phyloP scores from a whole-genome alignment of 164 flowering plant genomes.

The Tinospora cordifolia region DNA sequence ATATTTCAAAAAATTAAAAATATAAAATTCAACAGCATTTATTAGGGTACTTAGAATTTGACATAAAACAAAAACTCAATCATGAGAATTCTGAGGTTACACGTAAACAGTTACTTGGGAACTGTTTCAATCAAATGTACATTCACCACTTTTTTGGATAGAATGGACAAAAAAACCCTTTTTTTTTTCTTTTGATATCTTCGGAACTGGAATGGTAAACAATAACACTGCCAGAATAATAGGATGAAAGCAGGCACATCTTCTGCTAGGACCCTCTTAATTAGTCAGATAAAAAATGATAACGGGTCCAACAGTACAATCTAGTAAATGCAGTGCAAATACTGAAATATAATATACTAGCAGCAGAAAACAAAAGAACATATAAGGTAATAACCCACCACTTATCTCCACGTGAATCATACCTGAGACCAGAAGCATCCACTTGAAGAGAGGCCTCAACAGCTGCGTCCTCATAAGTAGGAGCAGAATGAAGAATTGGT shows the following conservation, averaged over 20 bases:
- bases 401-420: conserved; percentile 5
- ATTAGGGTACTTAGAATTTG: no score
- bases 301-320: neutral
- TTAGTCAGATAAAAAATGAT: neutral
- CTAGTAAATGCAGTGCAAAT: neutral
- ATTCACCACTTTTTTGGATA: no score
- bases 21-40: no score
- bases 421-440: conserved; percentile 84
- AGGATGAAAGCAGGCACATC: neutral
- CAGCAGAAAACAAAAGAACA: neutral
- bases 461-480: conserved; percentile 50
- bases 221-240: neutral
- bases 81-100: no score
- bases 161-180: no score
- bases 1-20: no score
- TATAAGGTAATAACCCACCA: neutral
- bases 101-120: no score
- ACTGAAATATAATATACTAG: neutral
- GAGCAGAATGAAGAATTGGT: conserved; percentile 42
- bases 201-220: no score
- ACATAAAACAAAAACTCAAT: no score
- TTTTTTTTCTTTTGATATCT: no score
- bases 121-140: no score
- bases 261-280: neutral
- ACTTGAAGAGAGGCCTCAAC: conserved; percentile 65